phyloP scores from a whole-genome alignment of 2,329 filamentous ascomycete species.

The Blastomyces gilchristii region DNA sequence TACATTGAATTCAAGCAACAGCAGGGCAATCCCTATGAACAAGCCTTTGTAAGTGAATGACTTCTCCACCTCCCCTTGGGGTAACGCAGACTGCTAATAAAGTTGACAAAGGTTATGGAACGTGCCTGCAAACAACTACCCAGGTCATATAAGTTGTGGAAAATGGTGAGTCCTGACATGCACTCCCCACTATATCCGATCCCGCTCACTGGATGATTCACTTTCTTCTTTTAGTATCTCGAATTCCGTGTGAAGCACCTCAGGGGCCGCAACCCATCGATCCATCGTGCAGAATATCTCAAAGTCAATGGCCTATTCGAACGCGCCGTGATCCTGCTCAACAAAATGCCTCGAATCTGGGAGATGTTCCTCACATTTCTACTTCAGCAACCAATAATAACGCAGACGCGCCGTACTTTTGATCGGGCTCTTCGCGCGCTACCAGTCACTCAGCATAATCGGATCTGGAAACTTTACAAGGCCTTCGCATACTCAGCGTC shows the following conservation, averaged over 20 bases:
- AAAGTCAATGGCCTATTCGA: slow-evolving; percentile 96
- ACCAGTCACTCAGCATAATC: slow-evolving; percentile 87
- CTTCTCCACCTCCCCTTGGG: background rate
- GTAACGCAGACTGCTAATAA: slow-evolving; percentile 1
- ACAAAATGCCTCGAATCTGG: slow-evolving; percentile 99
- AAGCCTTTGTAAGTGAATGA: slow-evolving; percentile 53
- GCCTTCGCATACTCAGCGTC: slow-evolving; percentile 85
- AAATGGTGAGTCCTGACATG: slow-evolving; percentile 51
- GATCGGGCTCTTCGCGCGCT: slow-evolving; percentile 84
- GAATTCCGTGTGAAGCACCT: slow-evolving; percentile 74
- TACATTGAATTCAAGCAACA: slow-evolving; percentile 87
- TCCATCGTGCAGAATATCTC: slow-evolving; percentile 67
- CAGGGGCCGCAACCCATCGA: slow-evolving; percentile 68
- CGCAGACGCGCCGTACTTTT: slow-evolving; percentile 74
- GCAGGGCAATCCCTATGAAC: slow-evolving; percentile 75
- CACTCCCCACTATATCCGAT: background rate
- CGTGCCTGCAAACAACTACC: slow-evolving; percentile 82
- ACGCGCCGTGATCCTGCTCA: slow-evolving; percentile 78
- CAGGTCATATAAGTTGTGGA: slow-evolving; percentile 97
- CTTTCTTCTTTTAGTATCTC: slow-evolving; percentile 55
- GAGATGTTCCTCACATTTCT: slow-evolving; percentile 93
- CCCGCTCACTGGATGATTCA: slow-evolving; percentile 9
- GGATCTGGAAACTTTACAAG: slow-evolving; percentile 86
- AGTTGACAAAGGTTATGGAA: slow-evolving; percentile 55
- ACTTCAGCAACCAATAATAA: slow-evolving; percentile 83